Evolutionary conservation across 768 basidiomycete species (phyloP).

Genomic region (Ramaria sp.): DNA sequence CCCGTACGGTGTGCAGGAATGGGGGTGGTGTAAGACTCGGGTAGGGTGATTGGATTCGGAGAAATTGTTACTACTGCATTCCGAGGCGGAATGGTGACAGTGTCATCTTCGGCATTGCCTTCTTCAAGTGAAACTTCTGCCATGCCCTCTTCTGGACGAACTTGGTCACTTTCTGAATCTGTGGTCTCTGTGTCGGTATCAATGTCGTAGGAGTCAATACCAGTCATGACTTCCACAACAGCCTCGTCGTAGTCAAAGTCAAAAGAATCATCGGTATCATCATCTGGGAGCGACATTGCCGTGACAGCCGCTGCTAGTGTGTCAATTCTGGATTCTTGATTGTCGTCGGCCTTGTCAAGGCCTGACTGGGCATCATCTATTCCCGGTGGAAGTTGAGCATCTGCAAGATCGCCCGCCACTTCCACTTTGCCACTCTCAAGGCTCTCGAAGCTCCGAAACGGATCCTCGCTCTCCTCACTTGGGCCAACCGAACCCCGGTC

Average conservation of each 20-base stretch:
- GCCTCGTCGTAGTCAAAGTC: constrained; percentile 50
- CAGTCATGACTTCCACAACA: constrained; percentile 41
- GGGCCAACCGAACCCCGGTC: constrained; percentile 13
- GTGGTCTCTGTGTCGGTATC: constrained; percentile 12
- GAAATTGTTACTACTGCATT: background rate
- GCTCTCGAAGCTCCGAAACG: constrained; percentile 88
- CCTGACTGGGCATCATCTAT: background rate
- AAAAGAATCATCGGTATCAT: constrained; percentile 43
- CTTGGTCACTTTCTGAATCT: constrained; percentile 9
- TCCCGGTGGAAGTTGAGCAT: background rate
- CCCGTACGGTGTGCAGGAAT: constrained; percentile 1
- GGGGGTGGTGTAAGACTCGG: background rate
- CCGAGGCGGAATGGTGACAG: background rate
- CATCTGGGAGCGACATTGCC: constrained; percentile 34
- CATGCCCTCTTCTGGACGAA: constrained; percentile 17
- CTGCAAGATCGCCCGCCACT: constrained; percentile 4
- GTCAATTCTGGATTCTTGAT: constrained; percentile 47
- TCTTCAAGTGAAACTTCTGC: constrained; percentile 20
- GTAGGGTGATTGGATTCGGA: background rate
- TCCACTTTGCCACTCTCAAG: constrained; percentile 32
- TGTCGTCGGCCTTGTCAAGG: background rate
- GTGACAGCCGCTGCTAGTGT: constrained; percentile 16
- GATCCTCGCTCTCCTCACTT: constrained; percentile 65
- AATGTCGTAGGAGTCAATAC: constrained; percentile 25
- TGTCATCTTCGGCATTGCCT: background rate